Conservation (phyloP, 148 eudicot species). For the Linanthus parryae region DNA sequence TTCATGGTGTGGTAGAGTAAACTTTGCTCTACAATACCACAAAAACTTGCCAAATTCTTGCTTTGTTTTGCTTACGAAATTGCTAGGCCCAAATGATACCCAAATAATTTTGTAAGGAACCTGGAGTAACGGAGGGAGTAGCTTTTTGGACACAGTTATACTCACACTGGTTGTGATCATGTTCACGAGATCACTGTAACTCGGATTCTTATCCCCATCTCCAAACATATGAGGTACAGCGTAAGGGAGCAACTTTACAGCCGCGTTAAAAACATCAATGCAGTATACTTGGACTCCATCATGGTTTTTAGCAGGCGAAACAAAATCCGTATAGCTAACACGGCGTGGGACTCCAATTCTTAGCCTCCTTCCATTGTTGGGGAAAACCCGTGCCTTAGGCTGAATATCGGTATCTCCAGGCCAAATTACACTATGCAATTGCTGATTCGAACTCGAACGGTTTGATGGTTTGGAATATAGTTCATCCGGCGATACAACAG, state of each 20-base stretch:
- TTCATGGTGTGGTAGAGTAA: not conserved
- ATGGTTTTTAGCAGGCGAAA: constrained; percentile 12
- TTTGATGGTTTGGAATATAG: constrained; percentile 16
- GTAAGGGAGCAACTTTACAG: constrained; percentile 22
- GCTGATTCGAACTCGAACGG: constrained; percentile 21
- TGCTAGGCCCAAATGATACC: not conserved
- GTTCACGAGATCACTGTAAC: constrained; percentile 20
- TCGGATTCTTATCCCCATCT: constrained; percentile 32
- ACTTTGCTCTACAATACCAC: not conserved
- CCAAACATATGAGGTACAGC: constrained; percentile 26
- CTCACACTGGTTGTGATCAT: constrained; percentile 23
- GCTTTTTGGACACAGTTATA: constrained; percentile 1
- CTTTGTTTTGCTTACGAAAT: no score
- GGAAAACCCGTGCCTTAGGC: constrained; percentile 43
- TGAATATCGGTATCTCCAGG: constrained; percentile 21
- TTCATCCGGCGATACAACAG: constrained; percentile 25
- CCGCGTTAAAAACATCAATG: constrained; percentile 31
- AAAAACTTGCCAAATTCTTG: not conserved
- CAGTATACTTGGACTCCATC: constrained; percentile 20
- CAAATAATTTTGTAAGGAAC: not conserved
- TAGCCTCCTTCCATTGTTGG: constrained; percentile 24
- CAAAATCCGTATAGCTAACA: constrained; percentile 18
- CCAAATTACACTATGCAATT: constrained; percentile 21
- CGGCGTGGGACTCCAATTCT: constrained; percentile 29
- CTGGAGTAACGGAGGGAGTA: not conserved